Evolutionary conservation across 2,329 filamentous ascomycete species (phyloP).

Genomic region (Monosporascus sp.): DNA sequence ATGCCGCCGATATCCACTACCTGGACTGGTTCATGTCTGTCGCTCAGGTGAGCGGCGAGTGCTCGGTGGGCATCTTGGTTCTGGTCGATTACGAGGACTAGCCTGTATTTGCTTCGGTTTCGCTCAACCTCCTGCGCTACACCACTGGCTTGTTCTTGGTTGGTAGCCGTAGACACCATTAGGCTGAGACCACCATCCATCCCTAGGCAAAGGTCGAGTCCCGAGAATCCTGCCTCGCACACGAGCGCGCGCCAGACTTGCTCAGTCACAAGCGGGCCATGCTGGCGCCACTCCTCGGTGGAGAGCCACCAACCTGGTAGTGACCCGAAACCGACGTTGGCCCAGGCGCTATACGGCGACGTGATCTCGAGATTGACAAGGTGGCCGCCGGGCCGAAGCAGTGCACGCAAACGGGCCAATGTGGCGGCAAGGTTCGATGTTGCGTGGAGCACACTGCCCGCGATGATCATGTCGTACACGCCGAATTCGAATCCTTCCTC

Average conservation of each 20-base stretch:
- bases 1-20: no score
- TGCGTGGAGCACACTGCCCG: slow-evolving; percentile 2
- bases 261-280: not conserved
- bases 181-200: not conserved
- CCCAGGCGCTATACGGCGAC: not conserved
- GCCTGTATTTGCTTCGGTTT: no score
- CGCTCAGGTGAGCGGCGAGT: no score
- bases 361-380: slow-evolving; percentile 2
- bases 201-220: not conserved
- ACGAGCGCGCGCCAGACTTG: not conserved
- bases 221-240: not conserved
- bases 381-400: slow-evolving; percentile 3
- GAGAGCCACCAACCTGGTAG: not conserved
- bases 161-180: not conserved
- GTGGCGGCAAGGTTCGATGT: not conserved
- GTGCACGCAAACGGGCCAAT: not conserved
- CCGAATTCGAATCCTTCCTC: not conserved
- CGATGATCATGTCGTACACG: slow-evolving; percentile 3
- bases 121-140: no score
- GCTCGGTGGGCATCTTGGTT: no score
- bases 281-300: not conserved
- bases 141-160: not conserved
- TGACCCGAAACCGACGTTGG: not conserved
- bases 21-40: no score
- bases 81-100: no score